Evolutionary conservation across 2,329 filamentous ascomycete genomes (phyloP), one percentile per base, ranked within the genome.

Genomic region (Aspergillus pseudoterreus): DNA sequence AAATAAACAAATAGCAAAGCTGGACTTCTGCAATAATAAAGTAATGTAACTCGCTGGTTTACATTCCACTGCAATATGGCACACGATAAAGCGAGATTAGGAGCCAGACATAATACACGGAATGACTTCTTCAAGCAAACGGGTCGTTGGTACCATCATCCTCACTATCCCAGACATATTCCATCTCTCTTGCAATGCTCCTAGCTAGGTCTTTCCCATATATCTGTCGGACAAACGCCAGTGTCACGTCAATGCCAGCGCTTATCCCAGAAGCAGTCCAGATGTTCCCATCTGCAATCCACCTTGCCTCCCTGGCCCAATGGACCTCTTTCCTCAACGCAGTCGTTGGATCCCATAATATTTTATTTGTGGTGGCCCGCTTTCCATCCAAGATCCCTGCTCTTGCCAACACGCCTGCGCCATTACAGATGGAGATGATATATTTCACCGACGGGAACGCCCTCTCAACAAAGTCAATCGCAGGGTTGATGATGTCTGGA

Each of bases 321-420:
- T 80, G 66, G 0, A 85, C 81, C 0, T 75, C 69, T 0, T 77
- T 70, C 63, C 2, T 70, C 78, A 8, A 81, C 33, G 33, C 33
- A 35, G n/a, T 35, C 33, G 33, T 35, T 35, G 33, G n/a, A 6
- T 77, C 56, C 67, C 67, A 9, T 68, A 66, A 74, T 80, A 88
- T 67, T 68, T 88, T 89, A 63, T 88, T 89, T 14, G 82, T 85
- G 3, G 86, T 89, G 4, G 84, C 86, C 14, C 75, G 70, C 54
- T 71, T 74, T 0, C 82, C 81, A 54, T 87, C 77, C 24, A 90
- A 64, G 2, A 87, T 66, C 0, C 85, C 85, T 0, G 83, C 73
- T 43, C 73, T 69, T 0, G 85, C 85, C 0, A 81, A 75, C 4
- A 87, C 66, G 2, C 78, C 78, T 4, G 81, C 75, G 0, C 86